Evolutionary conservation across 192 early-diverging fungal genomes (phyloP).

Genomic region (Spinellus fusiger): DNA sequence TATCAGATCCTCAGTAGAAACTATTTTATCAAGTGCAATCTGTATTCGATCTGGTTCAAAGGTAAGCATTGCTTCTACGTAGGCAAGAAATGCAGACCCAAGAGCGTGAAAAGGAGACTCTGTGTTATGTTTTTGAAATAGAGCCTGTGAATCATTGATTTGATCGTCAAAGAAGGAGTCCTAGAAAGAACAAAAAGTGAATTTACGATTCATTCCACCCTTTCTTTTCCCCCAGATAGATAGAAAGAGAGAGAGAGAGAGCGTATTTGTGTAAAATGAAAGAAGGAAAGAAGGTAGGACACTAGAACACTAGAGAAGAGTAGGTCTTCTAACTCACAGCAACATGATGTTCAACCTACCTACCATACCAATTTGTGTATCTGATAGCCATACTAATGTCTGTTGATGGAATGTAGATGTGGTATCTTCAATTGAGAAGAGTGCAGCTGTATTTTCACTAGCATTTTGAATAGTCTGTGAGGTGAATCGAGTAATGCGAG

Average conservation of each 20-base stretch:
- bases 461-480: too few relatives aligned
- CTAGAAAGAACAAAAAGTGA: constrained; percentile 6
- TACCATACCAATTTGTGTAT: constrained; percentile 16
- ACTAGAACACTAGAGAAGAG: too few relatives aligned
- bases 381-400: constrained; percentile 2
- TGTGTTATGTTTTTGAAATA: constrained; percentile 21
- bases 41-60: constrained; percentile 27
- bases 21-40: constrained; percentile 20
- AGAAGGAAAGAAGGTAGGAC: too few relatives aligned
- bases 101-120: constrained; percentile 34
- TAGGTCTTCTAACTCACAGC: too few relatives aligned
- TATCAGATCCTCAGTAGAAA: constrained; percentile 14
- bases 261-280: too few relatives aligned
- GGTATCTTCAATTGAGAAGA: not conserved
- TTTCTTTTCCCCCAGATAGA: not conserved
- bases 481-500: too few relatives aligned
- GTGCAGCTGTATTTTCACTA: not conserved
- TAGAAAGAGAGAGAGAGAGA: too few relatives aligned
- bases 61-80: constrained; percentile 32
- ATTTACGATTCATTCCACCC: not conserved
- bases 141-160: constrained; percentile 22
- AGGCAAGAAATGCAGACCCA: constrained; percentile 32
- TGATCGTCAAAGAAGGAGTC: constrained; percentile 35
- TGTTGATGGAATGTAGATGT: not conserved
- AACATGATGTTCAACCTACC: too few relatives aligned